Base-by-base conservation (phyloP, 176 grass and related monocot genomes). In the Bromus sterilis region DNA sequence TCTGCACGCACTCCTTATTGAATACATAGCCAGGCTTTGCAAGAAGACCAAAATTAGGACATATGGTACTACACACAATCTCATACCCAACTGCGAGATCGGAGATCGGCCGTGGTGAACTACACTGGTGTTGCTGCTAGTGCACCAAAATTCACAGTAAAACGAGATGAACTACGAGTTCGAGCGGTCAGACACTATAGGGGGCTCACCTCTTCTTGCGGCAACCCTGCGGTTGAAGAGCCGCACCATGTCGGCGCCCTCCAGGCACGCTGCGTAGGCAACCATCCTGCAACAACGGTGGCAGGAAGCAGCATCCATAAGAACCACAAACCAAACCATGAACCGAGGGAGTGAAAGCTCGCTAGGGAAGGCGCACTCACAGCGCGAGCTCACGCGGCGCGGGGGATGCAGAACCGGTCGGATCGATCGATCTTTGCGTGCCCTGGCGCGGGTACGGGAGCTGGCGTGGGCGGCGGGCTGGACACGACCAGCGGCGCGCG, bases 381-480 rank as follows among this genome's bases (percentile, higher is more conserved):
- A 97, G 78, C 21, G 95, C 95, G 73, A 97, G 92, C 88, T 97
- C 95, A 87, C 7, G 95, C 88, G n/a, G 95, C 89, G 81, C 95
- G 89, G 4, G 92, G 95, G 83, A 85, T 94, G 63, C 80, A 90
- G 86, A 97, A 97, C 3, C 92, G 88, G 21, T 92, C 94, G 62
- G 77, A 92, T 34, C 85, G 93, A 24, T 94, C 94, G 72, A 97
- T 44, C 77, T 89, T 92, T 33, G 71, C 26, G 32, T 71, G 68
- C 29, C 35, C 72, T 6, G 36, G 15, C n/a, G 34, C 14, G 20
- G 18, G 33, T 6, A 33, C 44, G 78, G 37, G 20, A 1, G 40
- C 36, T 7, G 78, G 9, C 7, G 24, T 30, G 0, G n/a, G n/a
- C n/a, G n/a, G n/a, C n/a, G n/a, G n/a, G n/a, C n/a, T n/a, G n/a